Evolutionary conservation across 441 rosid species (phyloP).

Genomic region (Daphne laureola): DNA sequence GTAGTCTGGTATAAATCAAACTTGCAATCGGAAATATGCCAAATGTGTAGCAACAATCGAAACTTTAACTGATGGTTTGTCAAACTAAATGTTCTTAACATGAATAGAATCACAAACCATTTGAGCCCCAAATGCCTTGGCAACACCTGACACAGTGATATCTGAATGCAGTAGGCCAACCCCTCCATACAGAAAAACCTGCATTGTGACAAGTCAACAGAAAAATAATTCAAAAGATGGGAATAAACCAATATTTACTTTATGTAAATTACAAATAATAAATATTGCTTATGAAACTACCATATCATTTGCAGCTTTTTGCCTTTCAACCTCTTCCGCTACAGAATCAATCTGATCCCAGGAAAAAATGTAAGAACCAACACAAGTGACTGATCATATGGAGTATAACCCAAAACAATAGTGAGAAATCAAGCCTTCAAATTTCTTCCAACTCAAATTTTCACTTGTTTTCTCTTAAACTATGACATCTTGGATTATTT

Average conservation of each 20-base stretch:
- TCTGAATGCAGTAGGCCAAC: slow-evolving; percentile 95
- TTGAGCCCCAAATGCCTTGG: slow-evolving; percentile 97
- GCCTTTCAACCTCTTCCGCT: slow-evolving; percentile 87
- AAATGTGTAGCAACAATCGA: slow-evolving; percentile 2
- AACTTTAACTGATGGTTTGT: neutral
- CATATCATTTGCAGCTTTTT: slow-evolving; percentile 66
- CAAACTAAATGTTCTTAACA: neutral
- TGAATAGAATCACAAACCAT: slow-evolving; percentile 42
- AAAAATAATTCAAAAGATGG: neutral
- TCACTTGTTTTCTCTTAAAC: too few species aligned
- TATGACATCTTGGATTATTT: too few species aligned
- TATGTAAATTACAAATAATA: slow-evolving; percentile 2
- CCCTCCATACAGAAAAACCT: slow-evolving; percentile 92
- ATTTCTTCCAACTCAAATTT: too few species aligned
- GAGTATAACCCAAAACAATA: too few species aligned
- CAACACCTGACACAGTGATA: slow-evolving; percentile 87
- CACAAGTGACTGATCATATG: too few species aligned
- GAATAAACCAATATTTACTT: slow-evolving; percentile 1
- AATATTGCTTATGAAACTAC: slow-evolving; percentile 25
- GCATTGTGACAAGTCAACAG: slow-evolving; percentile 12
- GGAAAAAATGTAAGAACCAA: slow-evolving; percentile 14
- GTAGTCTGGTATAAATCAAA: too few species aligned
- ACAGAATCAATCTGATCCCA: slow-evolving; percentile 80
- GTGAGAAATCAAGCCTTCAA: too few species aligned
- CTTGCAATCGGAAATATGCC: neutral